Evolutionary conservation across 1,139 yeast species (phyloP).

Genomic region (Scheffersomyces parashehatae): DNA sequence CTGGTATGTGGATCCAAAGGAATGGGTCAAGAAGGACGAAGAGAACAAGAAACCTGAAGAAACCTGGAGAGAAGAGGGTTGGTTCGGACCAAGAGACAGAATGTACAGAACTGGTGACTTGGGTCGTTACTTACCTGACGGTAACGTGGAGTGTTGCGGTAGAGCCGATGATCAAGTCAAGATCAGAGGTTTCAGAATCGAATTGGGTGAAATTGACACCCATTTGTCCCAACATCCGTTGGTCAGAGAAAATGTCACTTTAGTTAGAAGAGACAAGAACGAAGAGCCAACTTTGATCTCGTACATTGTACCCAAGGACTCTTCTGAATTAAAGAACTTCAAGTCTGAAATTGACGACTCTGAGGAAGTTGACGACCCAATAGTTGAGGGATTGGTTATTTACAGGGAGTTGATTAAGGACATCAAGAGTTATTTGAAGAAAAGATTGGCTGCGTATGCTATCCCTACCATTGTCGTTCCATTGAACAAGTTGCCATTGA

Average conservation of each 20-base stretch:
- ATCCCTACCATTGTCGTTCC: conserved; percentile 93
- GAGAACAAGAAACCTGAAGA: conserved; percentile 38
- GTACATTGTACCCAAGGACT: conserved; percentile 81
- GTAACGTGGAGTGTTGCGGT: conserved; percentile 97
- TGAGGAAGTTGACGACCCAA: conserved; percentile 53
- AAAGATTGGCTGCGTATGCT: conserved; percentile 89
- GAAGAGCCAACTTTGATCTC: conserved; percentile 91
- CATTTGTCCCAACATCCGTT: conserved; percentile 90
- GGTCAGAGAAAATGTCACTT: conserved; percentile 88
- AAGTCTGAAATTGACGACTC: conserved; percentile 37
- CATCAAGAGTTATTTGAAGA: conserved; percentile 77
- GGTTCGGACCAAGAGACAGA: conserved; percentile 95
- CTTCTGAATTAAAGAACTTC: conserved; percentile 56
- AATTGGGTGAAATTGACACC: conserved; percentile 96
- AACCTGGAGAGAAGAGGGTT: conserved; percentile 74
- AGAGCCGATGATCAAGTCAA: conserved; percentile 99
- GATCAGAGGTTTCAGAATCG: conserved; percentile 97
- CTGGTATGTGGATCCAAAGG: conserved; percentile 74
- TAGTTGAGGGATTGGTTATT: conserved; percentile 75
- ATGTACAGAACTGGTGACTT: conserved; percentile 95
- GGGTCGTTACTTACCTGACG: conserved; percentile 95
- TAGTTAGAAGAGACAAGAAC: conserved; percentile 90
- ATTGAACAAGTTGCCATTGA: conserved; percentile 79
- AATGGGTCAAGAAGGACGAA: conserved; percentile 62
- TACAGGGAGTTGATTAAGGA: conserved; percentile 79